These are phyloP conservation scores for Amanita phalloides DNA, from an alignment of 768 basidiomycete species.

Conservation along the genomic window DNA sequence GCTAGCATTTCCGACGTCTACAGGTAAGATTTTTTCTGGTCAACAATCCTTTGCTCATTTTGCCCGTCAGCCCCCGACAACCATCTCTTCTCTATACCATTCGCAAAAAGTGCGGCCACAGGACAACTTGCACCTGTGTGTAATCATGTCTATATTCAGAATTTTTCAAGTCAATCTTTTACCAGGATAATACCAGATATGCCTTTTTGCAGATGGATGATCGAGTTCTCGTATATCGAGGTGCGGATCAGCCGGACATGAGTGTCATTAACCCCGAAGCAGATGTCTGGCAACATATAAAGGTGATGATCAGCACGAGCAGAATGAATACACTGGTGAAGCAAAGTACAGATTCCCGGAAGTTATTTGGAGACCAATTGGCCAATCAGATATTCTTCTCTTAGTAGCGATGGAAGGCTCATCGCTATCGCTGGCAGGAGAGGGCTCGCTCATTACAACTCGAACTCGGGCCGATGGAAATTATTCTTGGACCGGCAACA, in stretches of 20 bases:
- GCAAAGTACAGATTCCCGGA: conserved; percentile 59
- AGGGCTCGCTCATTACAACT: conserved; percentile 90
- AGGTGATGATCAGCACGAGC: conserved; percentile 31
- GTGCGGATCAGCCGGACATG: conserved; percentile 96
- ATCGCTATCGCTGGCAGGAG: conserved; percentile 88
- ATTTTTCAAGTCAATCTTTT: neutral
- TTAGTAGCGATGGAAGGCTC: conserved; percentile 84
- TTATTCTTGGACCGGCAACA: conserved; percentile 71
- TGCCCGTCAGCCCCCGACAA: conserved; percentile 38
- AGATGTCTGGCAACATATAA: conserved; percentile 97
- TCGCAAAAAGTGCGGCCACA: conserved; percentile 91
- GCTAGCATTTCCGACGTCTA: conserved; percentile 44
- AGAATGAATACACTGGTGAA: neutral
- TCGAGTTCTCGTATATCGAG: conserved; percentile 84
- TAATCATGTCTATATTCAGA: conserved; percentile 2
- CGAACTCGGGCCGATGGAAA: conserved; percentile 93
- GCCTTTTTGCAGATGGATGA: conserved; percentile 96
- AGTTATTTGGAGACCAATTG: conserved; percentile 85
- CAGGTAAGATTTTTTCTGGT: conserved; percentile 27
- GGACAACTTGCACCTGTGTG: conserved; percentile 85
- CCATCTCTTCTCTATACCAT: conserved; percentile 79
- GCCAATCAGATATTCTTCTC: conserved; percentile 87
- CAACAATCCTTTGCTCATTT: neutral
- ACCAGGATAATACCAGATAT: conserved; percentile 88
- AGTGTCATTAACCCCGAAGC: conserved; percentile 97